Evolutionary conservation across 129 eudicot genomes (phyloP), one percentile per base, ranked within the genome.

Genomic region (Saussurea involucrata): DNA sequence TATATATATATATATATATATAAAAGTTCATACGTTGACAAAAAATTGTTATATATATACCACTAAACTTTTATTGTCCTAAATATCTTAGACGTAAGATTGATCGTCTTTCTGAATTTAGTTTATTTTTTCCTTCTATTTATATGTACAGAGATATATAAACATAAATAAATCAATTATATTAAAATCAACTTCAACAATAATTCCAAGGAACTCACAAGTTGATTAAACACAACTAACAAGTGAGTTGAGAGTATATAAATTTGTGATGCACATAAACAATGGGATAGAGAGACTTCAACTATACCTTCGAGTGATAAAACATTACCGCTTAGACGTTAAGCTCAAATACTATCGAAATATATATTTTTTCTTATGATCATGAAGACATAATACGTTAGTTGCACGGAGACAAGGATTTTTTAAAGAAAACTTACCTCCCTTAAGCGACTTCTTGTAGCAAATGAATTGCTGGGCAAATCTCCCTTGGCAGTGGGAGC

Each of bases 401-500:
- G 22, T 53, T 53, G 22, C 5, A n/a, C n/a, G n/a, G n/a, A n/a
- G n/a, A n/a, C n/a, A 53, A 53, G 22, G 22, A 28, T 20, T 24
- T 8, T 24, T 24, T 4, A 33, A 33, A 68, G 27, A 18, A 21
- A n/a, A 66, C 24, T 66, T 76, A 42, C 80, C 17, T 46, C 6
- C 10, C 13, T 10, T 10, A 11, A 6, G 0, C 7, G 22, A 66
- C 22, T 66, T 66, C 24, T 72, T 46, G 71, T 67, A 80, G 71
- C 13, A 57, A 36, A 80, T 67, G 65, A 27, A 74, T 80, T 36
- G 80, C 71, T 36, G 84, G 84, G 80, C 76, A 80, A 80, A 80
- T 80, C 84, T 80, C 76, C 76, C 72, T 80, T 80, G 84, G 84
- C 80, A 25, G 80, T 74, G 66, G 68, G n/a, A 72, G 3, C 32